These are phyloP conservation scores for Nemania serpens DNA, from an alignment of 2,329 filamentous ascomycete genomes.

Conservation along the genomic window DNA sequence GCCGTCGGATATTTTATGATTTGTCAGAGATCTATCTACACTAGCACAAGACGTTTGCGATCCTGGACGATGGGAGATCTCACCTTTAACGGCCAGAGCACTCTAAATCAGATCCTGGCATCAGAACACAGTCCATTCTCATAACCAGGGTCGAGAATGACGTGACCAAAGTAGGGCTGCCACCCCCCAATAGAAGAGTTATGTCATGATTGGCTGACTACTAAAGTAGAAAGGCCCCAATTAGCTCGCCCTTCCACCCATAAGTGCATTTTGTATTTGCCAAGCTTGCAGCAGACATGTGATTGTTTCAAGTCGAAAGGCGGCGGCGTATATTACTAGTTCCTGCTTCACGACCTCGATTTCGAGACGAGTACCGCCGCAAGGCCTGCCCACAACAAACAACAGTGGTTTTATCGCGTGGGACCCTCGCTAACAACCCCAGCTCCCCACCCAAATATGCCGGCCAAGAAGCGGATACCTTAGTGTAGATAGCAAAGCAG, in stretches of 20 bases:
- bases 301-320: conserved; percentile 22
- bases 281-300: conserved; percentile 11
- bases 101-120: conserved; percentile 24
- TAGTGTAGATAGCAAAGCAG: neutral
- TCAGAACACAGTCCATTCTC: conserved; percentile 27
- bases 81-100: conserved; percentile 15
- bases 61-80: conserved; percentile 29
- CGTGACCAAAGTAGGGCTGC: conserved; percentile 27
- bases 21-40: conserved; percentile 27
- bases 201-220: conserved; percentile 16
- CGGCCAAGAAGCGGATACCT: conserved; percentile 10
- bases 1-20: conserved; percentile 32
- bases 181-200: conserved; percentile 16
- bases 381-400: neutral
- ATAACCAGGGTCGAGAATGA: conserved; percentile 23
- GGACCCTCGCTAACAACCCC: neutral
- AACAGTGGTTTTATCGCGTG: neutral
- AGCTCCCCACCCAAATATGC: neutral
- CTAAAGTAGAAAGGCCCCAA: conserved; percentile 20
- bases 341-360: conserved; percentile 3
- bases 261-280: conserved; percentile 23
- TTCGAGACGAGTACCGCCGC: conserved; percentile 15
- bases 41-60: conserved; percentile 27
- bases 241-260: conserved; percentile 18
- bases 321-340: conserved; percentile 2